Conservation (phyloP, 345 rosid genomes). For the Hirschfeldia incana region DNA sequence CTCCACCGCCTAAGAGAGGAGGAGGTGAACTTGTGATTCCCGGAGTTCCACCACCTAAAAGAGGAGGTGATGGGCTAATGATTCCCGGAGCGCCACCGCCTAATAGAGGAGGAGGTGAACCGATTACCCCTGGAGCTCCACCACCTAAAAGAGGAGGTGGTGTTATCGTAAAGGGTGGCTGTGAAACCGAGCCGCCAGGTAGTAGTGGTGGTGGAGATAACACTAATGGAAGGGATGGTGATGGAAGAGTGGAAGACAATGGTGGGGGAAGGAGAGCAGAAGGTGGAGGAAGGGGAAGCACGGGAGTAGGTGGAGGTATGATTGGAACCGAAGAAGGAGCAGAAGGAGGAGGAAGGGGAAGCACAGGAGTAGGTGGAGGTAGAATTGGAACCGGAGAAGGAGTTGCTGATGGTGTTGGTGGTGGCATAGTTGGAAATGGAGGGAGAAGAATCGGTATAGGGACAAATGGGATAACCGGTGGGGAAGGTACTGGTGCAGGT, state of each 20-base stretch:
- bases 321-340: neutral
- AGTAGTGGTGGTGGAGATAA: conserved; percentile 34
- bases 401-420: conserved; percentile 25
- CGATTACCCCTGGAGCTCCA: neutral
- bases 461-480: conserved; percentile 15
- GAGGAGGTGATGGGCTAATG: conserved; percentile 5
- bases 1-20: conserved; percentile 21
- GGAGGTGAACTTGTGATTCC: neutral
- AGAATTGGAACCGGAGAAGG: conserved; percentile 8
- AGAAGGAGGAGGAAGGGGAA: neutral
- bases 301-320: conserved; percentile 29
- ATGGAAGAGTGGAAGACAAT: conserved; percentile 31
- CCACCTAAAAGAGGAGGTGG: neutral
- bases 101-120: too few species aligned
- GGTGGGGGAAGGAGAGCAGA: conserved; percentile 30
- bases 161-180: conserved; percentile 24
- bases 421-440: conserved; percentile 16
- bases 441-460: conserved; percentile 25
- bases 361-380: conserved; percentile 29
- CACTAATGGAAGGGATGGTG: conserved; percentile 31
- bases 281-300: conserved; percentile 23
- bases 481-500: conserved; percentile 20
- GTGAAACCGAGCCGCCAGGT: conserved; percentile 19
- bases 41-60: too few species aligned
- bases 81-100: too few species aligned